A percentile compares a stretch with the other conserved stretches of the same genome.
phyloP scores from a whole-genome alignment of 2,329 filamentous ascomycete genomes.

The Fusarium nisikadoi region DNA sequence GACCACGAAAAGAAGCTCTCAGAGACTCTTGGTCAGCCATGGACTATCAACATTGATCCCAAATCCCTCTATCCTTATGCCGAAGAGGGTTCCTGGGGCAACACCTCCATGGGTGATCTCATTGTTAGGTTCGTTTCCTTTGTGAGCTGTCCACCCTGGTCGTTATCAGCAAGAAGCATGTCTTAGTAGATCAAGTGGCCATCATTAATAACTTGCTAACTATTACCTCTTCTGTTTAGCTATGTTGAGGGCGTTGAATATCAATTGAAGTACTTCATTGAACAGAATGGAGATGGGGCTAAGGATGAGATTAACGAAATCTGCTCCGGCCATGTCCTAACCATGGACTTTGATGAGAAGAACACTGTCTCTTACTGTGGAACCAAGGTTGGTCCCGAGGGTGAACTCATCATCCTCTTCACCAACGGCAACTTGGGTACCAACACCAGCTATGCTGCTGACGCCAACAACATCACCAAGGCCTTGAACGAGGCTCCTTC shows the following conservation, averaged over 20 bases:
- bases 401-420: constrained; percentile 62
- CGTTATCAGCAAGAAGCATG: neutral
- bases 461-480: constrained; percentile 51
- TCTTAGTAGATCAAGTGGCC: too few species aligned
- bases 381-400: constrained; percentile 53
- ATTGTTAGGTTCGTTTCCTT: constrained; percentile 53
- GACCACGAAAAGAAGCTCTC: constrained; percentile 58
- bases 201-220: neutral
- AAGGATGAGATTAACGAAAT: constrained; percentile 61
- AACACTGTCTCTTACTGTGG: constrained; percentile 58
- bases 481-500: constrained; percentile 59
- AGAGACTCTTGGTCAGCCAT: constrained; percentile 56
- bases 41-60: constrained; percentile 62
- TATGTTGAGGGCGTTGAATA: constrained; percentile 57
- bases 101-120: constrained; percentile 56
- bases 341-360: constrained; percentile 58
- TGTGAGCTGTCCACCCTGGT: neutral
- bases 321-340: constrained; percentile 55
- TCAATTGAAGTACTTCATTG: constrained; percentile 53
- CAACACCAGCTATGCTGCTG: constrained; percentile 56
- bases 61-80: constrained; percentile 60
- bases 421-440: constrained; percentile 53
- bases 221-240: constrained; percentile 43
- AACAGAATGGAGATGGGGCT: constrained; percentile 51
- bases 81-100: constrained; percentile 53